Evolutionary conservation across 176 grass and related monocot genomes (phyloP), one percentile per base, ranked within the genome.

Genomic region (Bolboschoenus planiculmis): DNA sequence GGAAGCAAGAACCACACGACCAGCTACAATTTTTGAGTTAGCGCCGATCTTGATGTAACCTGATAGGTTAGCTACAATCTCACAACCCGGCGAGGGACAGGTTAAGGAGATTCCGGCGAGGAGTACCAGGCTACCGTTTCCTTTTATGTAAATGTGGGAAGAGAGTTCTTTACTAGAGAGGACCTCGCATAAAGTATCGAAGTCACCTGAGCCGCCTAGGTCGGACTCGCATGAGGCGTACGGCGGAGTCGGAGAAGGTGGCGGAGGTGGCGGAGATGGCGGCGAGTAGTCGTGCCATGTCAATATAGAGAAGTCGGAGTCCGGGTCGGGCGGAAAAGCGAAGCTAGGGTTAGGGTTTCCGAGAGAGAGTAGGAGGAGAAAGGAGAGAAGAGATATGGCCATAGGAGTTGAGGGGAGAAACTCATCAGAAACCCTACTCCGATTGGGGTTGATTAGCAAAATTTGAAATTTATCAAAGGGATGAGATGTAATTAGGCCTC

Each of bases 271-370:
- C 10, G 97, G 91, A 68, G 97, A 71, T 15, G 97, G 97, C 10
- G 93, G 97, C 14, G 97, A 91, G 87, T 99, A 95, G 82, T 99
- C 97, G 86, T 96, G 97, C 97, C 97, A 99, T 35, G 85, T 96
- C 89, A 99, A 80, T 88, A 99, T 91, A 88, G 87, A 93, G 82
- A 90, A 96, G 60, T 82, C 90, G 82, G 68, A 85, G 42, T 44
- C 85, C 85, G 68, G 87, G 83, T 93, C 95, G 74, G 81, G 11
- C 3, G 81, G 58, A 24, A 79, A 79, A 29, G 40, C 65, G 64
- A 36, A 33, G 50, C 55, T 83, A 78, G 78, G 87, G 71, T 86
- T 88, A 63, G 83, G 85, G 87, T 84, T 83, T 21, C 83, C 78
- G 84, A 87, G 40, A 56, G 26, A 58, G 5, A 82, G 72, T 7